Evolutionary conservation across 2,329 filamentous ascomycete species (phyloP).

Genomic region (Rutstroemia sydowiana): DNA sequence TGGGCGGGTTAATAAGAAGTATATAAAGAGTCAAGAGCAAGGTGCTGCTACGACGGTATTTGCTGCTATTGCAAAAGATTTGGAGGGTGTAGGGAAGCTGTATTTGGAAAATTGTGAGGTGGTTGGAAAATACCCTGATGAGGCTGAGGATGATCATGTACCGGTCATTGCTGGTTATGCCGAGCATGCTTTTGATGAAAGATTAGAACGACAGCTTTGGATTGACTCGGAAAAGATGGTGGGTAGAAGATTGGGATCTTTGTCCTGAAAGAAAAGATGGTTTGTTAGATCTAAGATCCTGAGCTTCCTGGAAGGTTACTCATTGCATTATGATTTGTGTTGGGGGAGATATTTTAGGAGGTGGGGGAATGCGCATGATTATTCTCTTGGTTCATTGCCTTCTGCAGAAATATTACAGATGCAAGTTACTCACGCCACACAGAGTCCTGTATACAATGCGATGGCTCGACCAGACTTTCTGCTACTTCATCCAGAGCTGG

Average conservation of each 20-base stretch:
- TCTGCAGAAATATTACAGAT: too few species aligned
- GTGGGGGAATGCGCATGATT: too few species aligned
- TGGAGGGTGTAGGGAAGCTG: constrained; percentile 37
- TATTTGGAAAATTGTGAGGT: constrained; percentile 38
- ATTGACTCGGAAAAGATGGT: constrained; percentile 8
- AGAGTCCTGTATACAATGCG: too few species aligned
- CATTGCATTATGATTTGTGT: too few species aligned
- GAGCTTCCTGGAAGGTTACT: too few species aligned
- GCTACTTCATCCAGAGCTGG: too few species aligned
- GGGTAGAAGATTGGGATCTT: background rate
- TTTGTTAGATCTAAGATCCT: too few species aligned
- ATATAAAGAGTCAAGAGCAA: constrained; percentile 23
- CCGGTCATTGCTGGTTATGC: background rate
- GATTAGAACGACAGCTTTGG: constrained; percentile 36
- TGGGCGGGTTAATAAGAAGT: background rate
- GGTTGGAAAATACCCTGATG: background rate
- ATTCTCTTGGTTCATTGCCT: too few species aligned
- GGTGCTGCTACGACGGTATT: constrained; percentile 38
- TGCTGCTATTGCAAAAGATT: constrained; percentile 28
- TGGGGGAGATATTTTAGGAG: too few species aligned
- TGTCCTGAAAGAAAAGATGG: too few species aligned
- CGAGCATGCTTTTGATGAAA: constrained; percentile 24
- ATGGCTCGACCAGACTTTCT: too few species aligned
- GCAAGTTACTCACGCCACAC: too few species aligned
- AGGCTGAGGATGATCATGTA: background rate